phyloP scores from a whole-genome alignment of 1,284 basidiomycete species.

The Malassezia globosa region DNA sequence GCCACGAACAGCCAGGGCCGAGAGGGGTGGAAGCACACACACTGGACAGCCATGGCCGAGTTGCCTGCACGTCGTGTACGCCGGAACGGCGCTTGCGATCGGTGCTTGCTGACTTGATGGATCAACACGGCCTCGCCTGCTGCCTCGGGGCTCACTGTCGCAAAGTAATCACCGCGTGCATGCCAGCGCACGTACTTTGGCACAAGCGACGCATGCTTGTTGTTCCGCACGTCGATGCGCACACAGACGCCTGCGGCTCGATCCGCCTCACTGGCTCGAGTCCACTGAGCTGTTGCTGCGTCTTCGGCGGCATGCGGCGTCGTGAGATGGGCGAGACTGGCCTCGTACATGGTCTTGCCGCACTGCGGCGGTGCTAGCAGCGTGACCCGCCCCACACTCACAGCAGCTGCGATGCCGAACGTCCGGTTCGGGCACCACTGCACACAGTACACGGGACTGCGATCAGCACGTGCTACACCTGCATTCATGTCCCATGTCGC shows the following conservation, averaged over 20 bases:
- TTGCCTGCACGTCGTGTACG: conserved; percentile 63
- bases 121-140: conserved; percentile 68
- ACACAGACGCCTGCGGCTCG: conserved; percentile 51
- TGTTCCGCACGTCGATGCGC: conserved; percentile 24
- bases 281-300: conserved; percentile 51
- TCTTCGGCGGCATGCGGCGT: conserved; percentile 37
- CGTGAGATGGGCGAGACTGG: conserved; percentile 26
- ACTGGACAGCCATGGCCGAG: conserved; percentile 57
- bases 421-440: conserved; percentile 89
- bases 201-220: conserved; percentile 33
- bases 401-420: conserved; percentile 67
- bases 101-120: conserved; percentile 81
- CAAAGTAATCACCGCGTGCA: conserved; percentile 84
- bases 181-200: conserved; percentile 86
- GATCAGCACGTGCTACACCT: conserved; percentile 28
- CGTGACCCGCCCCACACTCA: conserved; percentile 61
- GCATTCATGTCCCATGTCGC: conserved; percentile 67
- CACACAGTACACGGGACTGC: conserved; percentile 59
- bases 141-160: conserved; percentile 57
- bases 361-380: conserved; percentile 63
- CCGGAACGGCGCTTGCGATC: conserved; percentile 94
- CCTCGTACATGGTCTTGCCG: conserved; percentile 26
- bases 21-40: conserved; percentile 82
- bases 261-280: conserved; percentile 50
- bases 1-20: conserved; percentile 97